Evolutionary conservation across 306 rosid species (phyloP).

Genomic region (Rosa rugosa): DNA sequence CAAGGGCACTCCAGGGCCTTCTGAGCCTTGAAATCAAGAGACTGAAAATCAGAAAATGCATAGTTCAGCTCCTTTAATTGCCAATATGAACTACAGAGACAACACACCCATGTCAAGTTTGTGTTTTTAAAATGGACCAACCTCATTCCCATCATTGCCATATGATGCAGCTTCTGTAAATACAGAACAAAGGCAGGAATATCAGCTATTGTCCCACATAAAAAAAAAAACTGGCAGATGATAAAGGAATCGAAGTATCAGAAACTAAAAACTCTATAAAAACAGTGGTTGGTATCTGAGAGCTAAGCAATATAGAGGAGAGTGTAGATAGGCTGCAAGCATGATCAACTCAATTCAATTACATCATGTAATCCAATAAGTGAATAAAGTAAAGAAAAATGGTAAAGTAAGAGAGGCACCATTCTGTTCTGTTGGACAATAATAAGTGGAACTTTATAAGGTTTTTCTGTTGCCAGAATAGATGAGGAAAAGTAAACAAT

Average conservation of each 20-base stretch:
- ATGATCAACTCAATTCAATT: background rate
- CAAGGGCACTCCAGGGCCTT: constrained; percentile 94
- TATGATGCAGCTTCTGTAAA: constrained; percentile 85
- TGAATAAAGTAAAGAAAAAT: background rate
- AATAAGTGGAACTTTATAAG: too few species aligned
- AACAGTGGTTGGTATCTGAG: background rate
- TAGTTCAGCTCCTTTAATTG: constrained; percentile 10
- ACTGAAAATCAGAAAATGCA: constrained; percentile 69
- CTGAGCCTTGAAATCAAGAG: constrained; percentile 79
- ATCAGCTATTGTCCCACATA: background rate
- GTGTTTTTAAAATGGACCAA: constrained; percentile 34
- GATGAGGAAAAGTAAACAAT: too few species aligned
- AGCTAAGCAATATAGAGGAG: background rate
- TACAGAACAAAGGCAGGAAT: constrained; percentile 9
- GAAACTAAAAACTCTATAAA: background rate
- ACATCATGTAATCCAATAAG: background rate
- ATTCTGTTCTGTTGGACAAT: background rate
- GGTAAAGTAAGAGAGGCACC: background rate
- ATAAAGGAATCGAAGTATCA: background rate
- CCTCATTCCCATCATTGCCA: constrained; percentile 67
- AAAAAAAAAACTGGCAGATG: background rate
- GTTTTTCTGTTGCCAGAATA: background rate
- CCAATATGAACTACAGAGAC: background rate
- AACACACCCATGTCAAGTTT: background rate
- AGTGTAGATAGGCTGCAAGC: background rate